Evolutionary conservation across 2,329 filamentous ascomycete genomes (phyloP), one percentile per base, ranked within the genome.

Genomic region (Aspergillus proliferans): DNA sequence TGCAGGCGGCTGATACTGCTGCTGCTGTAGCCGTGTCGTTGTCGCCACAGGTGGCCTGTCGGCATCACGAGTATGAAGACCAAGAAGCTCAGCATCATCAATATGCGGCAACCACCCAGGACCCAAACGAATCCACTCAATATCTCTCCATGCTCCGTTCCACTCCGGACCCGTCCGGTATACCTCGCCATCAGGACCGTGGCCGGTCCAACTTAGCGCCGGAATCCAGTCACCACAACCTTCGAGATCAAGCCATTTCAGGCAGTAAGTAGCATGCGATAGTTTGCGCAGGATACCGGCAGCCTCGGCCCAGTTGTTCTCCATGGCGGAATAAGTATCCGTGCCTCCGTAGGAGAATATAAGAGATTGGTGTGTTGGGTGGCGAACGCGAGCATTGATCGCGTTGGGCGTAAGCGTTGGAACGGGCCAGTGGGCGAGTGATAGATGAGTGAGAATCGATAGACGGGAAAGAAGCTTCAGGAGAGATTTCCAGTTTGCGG

Each of bases 181-280:
- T 7, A 58, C 49, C 14, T 61, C 52, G 3, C 63, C 65, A 22
- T 64, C 49, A 3, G 62, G 57, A 3, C 60, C 63, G 14, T 49
- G 50, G 5, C 64, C 62, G 9, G 63, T 65, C 71, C 72, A 78
- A 22, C 63, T 71, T 26, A 84, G 60, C 0, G 80, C 78, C 14
- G 71, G 67, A 28, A 77, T 58, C 82, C 82, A 84, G 19, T 71
- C 67, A 3, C 62, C 64, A 57, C 82, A 85, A 7, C 81, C 81
- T 60, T 83, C 78, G 1, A 85, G 66, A 56, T 84, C 82, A 2
- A 85, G 71, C 79, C 80, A 84, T 56, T 76, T 74, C 2, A 85
- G 68, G 41, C 79, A 80, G 55, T 83, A 79, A 0, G 80, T 78
- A 40, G 74, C 72, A 42, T 72, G 67, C 22, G 77, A 80, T 1